Evolutionary conservation across 495 filamentous ascomycete genomes (phyloP).

Genomic region (Bathelium albidoporum): DNA sequence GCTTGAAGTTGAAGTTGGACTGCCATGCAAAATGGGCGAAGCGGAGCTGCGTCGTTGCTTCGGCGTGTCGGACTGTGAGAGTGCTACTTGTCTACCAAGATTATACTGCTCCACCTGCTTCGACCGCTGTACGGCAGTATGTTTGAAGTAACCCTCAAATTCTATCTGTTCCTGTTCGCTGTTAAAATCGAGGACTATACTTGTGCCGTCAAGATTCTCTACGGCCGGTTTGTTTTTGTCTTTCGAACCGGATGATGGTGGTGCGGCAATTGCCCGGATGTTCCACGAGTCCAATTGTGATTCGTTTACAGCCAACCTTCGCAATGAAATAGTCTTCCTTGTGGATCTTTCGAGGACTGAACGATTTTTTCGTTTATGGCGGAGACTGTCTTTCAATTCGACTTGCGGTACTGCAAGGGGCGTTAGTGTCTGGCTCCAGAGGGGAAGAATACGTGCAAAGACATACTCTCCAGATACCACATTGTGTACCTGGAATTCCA

Average conservation of each 20-base stretch:
- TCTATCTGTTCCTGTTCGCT: neutral
- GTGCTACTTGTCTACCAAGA: neutral
- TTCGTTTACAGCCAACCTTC: constrained; percentile 2
- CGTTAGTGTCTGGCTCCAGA: neutral
- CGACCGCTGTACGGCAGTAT: neutral
- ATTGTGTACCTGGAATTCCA: neutral
- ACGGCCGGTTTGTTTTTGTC: constrained; percentile 4
- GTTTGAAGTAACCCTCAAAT: neutral
- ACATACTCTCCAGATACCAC: constrained; percentile 6
- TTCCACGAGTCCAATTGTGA: constrained; percentile 6
- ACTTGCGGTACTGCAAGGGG: neutral
- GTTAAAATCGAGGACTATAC: constrained; percentile 3
- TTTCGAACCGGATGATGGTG: neutral
- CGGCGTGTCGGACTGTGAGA: neutral
- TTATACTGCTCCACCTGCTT: neutral
- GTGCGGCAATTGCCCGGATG: neutral
- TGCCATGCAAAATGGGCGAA: neutral
- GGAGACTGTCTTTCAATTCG: neutral
- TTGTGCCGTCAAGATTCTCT: neutral
- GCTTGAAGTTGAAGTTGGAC: neutral
- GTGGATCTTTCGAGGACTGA: constrained; percentile 3
- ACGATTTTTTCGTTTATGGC: neutral
- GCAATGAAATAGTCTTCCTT: constrained; percentile 4
- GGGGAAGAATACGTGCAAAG: neutral
- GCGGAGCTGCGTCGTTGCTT: neutral